phyloP scores from a whole-genome alignment of 352 stramenopile genomes.

The Phytophthora cactorum region DNA sequence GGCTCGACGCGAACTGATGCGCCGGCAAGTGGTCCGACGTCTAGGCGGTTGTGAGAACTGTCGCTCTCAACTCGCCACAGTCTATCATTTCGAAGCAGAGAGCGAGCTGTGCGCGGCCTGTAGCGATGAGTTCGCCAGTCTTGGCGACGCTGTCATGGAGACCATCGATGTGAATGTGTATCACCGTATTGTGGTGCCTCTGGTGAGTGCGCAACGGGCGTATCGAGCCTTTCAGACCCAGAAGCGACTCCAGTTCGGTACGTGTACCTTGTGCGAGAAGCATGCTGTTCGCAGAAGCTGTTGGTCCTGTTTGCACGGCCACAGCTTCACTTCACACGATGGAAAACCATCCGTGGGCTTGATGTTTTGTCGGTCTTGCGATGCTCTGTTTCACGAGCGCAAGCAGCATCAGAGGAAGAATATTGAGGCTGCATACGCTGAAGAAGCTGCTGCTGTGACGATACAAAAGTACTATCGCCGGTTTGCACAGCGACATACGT shows the following conservation, averaged over 20 bases:
- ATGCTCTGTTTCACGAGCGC: slow-evolving; percentile 40
- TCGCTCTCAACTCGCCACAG: slow-evolving; percentile 33
- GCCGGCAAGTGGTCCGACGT: slow-evolving; percentile 39
- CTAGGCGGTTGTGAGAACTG: slow-evolving; percentile 56
- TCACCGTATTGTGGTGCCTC: slow-evolving; percentile 32
- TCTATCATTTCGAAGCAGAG: slow-evolving; percentile 46
- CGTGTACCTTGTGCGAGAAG: slow-evolving; percentile 51
- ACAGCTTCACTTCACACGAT: not conserved
- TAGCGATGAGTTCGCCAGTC: slow-evolving; percentile 16
- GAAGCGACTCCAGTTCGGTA: slow-evolving; percentile 24
- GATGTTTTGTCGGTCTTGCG: slow-evolving; percentile 57
- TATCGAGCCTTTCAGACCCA: slow-evolving; percentile 49
- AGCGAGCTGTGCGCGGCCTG: slow-evolving; percentile 48
- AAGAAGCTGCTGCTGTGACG: slow-evolving; percentile 38
- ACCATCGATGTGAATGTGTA: slow-evolving; percentile 40
- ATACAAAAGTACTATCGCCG: slow-evolving; percentile 56
- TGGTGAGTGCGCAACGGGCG: slow-evolving; percentile 40
- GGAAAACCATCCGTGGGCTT: slow-evolving; percentile 10
- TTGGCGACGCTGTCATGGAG: slow-evolving; percentile 16
- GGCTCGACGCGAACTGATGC: slow-evolving; percentile 38
- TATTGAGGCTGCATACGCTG: slow-evolving; percentile 33
- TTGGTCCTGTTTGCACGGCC: slow-evolving; percentile 36
- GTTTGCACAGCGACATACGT: slow-evolving; percentile 46
- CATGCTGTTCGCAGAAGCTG: slow-evolving; percentile 51
- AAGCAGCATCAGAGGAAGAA: slow-evolving; percentile 26